These are phyloP conservation scores for Edaphochlamys debaryana DNA, from an alignment of 139 green algal species.

Conservation along the genomic window DNA sequence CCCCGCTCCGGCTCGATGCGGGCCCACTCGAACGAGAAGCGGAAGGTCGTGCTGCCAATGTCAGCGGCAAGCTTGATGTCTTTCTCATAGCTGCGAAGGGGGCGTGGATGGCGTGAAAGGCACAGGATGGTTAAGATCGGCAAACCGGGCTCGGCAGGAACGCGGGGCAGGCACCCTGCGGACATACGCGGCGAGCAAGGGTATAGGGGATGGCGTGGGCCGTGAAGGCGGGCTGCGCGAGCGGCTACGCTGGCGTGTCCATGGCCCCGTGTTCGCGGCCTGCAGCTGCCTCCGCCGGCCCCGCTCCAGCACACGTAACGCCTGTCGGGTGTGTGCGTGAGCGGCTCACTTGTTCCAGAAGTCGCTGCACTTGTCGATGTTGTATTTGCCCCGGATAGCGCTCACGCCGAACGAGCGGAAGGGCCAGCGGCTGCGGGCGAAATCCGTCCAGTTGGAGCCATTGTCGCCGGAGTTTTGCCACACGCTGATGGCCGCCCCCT, in stretches of 20 bases:
- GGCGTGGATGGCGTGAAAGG: no score
- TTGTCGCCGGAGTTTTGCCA: constrained; percentile 66
- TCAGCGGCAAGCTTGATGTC: constrained; percentile 67
- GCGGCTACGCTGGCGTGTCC: no score
- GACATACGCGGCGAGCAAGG: no score
- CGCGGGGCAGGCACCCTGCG: no score
- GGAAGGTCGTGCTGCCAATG: constrained; percentile 78
- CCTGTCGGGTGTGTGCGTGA: no score
- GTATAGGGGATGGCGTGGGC: no score
- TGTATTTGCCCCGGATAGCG: constrained; percentile 45
- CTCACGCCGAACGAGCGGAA: constrained; percentile 44
- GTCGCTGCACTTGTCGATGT: constrained; percentile 62
- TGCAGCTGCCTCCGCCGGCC: no score
- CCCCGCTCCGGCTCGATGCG: constrained; percentile 74
- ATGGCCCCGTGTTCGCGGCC: no score
- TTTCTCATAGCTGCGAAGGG: constrained; percentile 55
- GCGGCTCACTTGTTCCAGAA: constrained; percentile 76
- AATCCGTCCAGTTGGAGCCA: constrained; percentile 67
- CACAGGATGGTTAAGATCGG: no score
- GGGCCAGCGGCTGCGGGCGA: constrained; percentile 51
- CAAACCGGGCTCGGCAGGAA: no score
- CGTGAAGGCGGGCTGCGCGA: no score
- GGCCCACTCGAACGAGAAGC: constrained; percentile 87
- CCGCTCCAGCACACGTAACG: no score
- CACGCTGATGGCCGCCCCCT: constrained; percentile 19